Conservation (phyloP, 768 basidiomycete genomes). For the Trametes coccinea region DNA sequence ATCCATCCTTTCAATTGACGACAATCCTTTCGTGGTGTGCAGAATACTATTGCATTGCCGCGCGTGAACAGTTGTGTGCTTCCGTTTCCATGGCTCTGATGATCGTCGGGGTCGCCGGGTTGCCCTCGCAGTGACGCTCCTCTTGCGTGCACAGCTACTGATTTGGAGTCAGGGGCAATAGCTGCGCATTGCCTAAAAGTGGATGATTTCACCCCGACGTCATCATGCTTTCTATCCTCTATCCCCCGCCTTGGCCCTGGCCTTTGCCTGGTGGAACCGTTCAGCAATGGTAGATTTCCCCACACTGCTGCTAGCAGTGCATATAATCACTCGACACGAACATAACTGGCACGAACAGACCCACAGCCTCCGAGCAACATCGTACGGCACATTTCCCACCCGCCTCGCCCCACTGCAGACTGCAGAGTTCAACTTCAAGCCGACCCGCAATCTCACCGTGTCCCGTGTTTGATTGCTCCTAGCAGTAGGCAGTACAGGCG, state of each 20-base stretch:
- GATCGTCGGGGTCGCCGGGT: too few species aligned
- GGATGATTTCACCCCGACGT: not conserved
- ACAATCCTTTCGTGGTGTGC: slow-evolving; percentile 8
- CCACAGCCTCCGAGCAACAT: not conserved
- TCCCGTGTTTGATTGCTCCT: not conserved
- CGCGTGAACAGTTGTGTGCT: not conserved
- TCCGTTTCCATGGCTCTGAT: too few species aligned
- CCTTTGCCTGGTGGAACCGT: too few species aligned
- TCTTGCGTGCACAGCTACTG: too few species aligned
- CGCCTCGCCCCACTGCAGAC: too few species aligned
- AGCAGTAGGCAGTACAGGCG: not conserved
- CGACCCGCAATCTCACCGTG: too few species aligned
- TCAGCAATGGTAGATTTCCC: not conserved
- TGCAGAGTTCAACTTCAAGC: too few species aligned
- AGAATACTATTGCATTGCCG: not conserved
- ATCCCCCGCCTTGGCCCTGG: not conserved
- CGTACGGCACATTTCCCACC: not conserved
- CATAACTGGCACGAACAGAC: not conserved
- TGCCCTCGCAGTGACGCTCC: too few species aligned
- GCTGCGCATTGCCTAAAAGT: not conserved
- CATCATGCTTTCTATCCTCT: not conserved
- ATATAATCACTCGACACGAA: not conserved
- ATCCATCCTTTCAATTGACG: slow-evolving; percentile 18
- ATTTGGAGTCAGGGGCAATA: too few species aligned
- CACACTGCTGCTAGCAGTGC: not conserved